Conservation (phyloP, 495 filamentous ascomycete species). For the Aspergillus hancockii region DNA sequence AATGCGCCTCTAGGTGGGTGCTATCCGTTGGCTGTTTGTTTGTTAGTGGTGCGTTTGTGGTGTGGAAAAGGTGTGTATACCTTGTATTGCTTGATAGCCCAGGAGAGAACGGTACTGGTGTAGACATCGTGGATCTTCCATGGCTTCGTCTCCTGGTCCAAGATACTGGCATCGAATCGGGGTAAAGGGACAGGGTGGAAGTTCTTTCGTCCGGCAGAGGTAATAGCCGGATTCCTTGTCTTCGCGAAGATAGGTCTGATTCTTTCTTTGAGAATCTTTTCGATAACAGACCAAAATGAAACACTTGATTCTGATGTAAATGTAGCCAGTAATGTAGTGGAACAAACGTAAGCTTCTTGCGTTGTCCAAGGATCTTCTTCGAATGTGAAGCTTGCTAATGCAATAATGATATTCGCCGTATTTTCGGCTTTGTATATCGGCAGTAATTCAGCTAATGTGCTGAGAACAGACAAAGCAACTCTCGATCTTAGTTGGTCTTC, state of each 20-base stretch:
- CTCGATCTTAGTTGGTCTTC: conserved; percentile 25
- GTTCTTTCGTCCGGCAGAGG: conserved; percentile 60
- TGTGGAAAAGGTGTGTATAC: conserved; percentile 19
- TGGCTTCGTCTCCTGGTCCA: conserved; percentile 58
- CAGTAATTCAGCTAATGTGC: conserved; percentile 19
- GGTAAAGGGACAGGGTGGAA: conserved; percentile 47
- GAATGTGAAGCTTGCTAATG: conserved; percentile 51
- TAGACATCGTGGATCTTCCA: conserved; percentile 72
- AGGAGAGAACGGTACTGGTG: conserved; percentile 63
- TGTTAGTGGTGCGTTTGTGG: background rate
- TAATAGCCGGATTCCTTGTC: conserved; percentile 63
- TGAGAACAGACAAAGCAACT: conserved; percentile 36
- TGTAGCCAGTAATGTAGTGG: conserved; percentile 43
- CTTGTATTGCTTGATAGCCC: conserved; percentile 56
- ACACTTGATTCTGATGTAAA: conserved; percentile 20
- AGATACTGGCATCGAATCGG: conserved; percentile 44
- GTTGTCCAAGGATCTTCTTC: conserved; percentile 56
- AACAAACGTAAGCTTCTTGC: conserved; percentile 24
- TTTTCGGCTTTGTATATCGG: conserved; percentile 21
- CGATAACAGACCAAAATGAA: conserved; percentile 49
- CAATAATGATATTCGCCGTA: conserved; percentile 29
- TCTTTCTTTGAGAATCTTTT: conserved; percentile 50
- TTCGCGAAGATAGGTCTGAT: conserved; percentile 74
- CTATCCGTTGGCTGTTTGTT: conserved; percentile 28
- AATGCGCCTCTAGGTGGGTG: conserved; percentile 52